Conservation (phyloP, 257 asterid genomes). For the Plectranthus barbatus region DNA sequence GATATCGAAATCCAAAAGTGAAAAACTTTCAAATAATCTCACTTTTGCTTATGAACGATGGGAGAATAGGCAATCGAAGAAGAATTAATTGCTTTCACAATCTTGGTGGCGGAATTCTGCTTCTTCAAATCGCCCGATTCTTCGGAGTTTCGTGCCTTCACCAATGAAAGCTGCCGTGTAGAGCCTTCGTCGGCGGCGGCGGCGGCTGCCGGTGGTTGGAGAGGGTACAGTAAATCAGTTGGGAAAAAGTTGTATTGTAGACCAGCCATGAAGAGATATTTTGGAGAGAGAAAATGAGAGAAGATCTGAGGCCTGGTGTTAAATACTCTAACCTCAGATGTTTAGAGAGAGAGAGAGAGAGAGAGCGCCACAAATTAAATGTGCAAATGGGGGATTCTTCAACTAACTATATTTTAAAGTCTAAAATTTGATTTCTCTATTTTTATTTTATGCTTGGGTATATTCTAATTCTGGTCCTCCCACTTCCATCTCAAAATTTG, state of each 20-base stretch:
- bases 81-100: constrained; percentile 23
- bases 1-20: no score
- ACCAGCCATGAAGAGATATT: constrained; percentile 24
- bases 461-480: constrained; percentile 8
- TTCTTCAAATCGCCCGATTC: constrained; percentile 17
- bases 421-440: not conserved
- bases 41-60: constrained; percentile 1
- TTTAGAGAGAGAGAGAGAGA: constrained; percentile 24
- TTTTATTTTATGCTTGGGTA: not conserved
- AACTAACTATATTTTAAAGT: constrained; percentile 6
- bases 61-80: constrained; percentile 9
- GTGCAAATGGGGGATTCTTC: not conserved
- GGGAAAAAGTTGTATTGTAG: constrained; percentile 32
- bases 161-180: constrained; percentile 16
- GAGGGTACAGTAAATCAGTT: constrained; percentile 28
- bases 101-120: not conserved
- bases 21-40: no score
- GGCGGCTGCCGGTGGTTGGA: constrained; percentile 16
- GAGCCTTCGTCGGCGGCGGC: constrained; percentile 10
- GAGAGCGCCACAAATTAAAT: not conserved
- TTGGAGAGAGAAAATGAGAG: not conserved
- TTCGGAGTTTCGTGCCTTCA: constrained; percentile 4
- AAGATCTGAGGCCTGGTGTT: not conserved
- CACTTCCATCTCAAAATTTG: not conserved
- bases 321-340: constrained; percentile 2